phyloP scores from a whole-genome alignment of 2,329 filamentous ascomycete genomes.

The Ciborinia camelliae region DNA sequence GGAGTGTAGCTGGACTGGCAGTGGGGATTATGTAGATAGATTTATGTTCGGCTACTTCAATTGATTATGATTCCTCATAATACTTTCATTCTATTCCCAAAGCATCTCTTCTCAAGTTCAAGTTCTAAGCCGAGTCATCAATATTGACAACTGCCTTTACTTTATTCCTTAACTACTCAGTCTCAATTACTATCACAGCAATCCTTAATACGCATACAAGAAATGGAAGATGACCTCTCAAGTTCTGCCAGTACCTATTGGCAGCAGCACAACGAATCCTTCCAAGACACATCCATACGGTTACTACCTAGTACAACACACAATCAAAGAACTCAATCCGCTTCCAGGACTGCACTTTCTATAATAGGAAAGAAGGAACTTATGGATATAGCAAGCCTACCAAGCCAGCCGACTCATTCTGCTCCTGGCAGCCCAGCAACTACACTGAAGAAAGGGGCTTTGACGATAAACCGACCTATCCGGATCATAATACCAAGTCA shows the following conservation, averaged over 20 bases:
- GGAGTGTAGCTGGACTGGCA: not conserved
- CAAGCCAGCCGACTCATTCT: not conserved
- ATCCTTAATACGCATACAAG: not conserved
- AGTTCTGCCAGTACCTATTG: not conserved
- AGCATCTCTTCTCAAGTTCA: not conserved
- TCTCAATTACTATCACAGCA: no score
- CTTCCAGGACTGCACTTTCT: not conserved
- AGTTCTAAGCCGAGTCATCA: not conserved
- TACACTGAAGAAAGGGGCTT: not conserved
- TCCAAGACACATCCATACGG: not conserved
- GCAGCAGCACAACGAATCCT: no score
- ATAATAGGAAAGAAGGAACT: not conserved
- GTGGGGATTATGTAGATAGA: not conserved
- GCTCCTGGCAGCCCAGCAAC: not conserved
- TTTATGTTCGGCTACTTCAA: not conserved
- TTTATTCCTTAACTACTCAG: no score
- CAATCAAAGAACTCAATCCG: not conserved
- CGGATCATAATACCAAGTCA: not conserved
- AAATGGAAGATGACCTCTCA: not conserved
- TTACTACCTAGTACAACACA: not conserved
- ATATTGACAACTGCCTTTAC: no score
- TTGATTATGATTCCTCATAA: not conserved
- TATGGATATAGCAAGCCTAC: not conserved
- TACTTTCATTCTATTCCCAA: not conserved
- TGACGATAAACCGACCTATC: not conserved